Conservation (phyloP, 2,329 filamentous ascomycete genomes). For the Dichotomopilus funicola region DNA sequence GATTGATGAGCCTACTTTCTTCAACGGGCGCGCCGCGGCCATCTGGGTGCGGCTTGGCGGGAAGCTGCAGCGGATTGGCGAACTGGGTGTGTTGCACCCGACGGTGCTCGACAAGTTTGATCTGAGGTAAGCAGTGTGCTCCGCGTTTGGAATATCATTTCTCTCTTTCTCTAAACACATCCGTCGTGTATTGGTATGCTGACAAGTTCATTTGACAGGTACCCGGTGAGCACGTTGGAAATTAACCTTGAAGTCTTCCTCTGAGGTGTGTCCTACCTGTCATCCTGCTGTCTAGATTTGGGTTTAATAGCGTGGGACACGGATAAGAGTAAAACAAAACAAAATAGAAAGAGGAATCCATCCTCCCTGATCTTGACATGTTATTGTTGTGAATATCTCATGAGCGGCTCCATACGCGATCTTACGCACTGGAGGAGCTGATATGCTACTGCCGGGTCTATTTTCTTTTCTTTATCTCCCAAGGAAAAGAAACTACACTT, state of each 20-base stretch:
- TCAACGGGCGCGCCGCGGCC: slow-evolving; percentile 80
- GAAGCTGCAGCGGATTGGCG: slow-evolving; percentile 71
- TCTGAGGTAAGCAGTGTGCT: slow-evolving; percentile 53
- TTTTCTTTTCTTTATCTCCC: no score
- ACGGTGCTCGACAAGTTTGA: slow-evolving; percentile 91
- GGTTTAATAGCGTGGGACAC: not conserved
- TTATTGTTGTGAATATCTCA: no score
- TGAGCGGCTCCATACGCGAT: no score
- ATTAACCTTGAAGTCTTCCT: slow-evolving; percentile 92
- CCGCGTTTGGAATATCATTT: not conserved
- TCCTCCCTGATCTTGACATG: not conserved
- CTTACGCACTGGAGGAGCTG: no score
- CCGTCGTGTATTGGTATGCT: no score
- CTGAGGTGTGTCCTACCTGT: slow-evolving; percentile 33
- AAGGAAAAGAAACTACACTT: no score
- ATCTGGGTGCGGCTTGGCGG: slow-evolving; percentile 71
- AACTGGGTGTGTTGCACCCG: slow-evolving; percentile 91
- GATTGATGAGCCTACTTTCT: slow-evolving; percentile 85
- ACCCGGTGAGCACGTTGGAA: slow-evolving; percentile 89
- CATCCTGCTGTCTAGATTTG: slow-evolving; percentile 1
- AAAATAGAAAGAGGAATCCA: not conserved
- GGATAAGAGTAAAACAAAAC: slow-evolving; percentile 8
- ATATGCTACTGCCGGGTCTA: no score
- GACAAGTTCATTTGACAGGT: slow-evolving; percentile 40
- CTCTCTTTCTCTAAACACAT: not conserved